phyloP scores from a whole-genome alignment of 129 eudicot species.

The Flaveria trinervia region DNA sequence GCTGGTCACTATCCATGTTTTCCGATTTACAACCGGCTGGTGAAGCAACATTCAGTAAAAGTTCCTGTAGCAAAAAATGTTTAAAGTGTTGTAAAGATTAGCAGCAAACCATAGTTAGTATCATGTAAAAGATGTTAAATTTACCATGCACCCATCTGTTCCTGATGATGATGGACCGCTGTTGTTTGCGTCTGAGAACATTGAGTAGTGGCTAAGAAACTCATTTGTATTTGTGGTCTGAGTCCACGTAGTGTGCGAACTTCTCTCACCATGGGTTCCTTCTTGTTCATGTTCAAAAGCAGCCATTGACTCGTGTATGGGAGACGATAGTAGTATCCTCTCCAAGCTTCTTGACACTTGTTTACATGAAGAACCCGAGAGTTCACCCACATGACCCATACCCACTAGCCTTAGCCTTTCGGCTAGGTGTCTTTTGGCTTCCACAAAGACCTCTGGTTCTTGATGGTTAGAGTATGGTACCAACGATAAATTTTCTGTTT shows the following conservation, averaged over 20 bases:
- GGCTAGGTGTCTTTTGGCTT: conserved; percentile 69
- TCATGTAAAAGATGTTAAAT: neutral
- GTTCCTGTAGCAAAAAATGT: conserved; percentile 41
- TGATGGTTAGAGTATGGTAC: conserved; percentile 29
- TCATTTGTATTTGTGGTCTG: too few species aligned
- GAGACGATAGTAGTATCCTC: conserved; percentile 47
- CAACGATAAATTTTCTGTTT: conserved; percentile 20
- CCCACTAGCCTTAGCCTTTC: conserved; percentile 45
- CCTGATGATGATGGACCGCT: neutral
- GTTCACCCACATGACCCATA: conserved; percentile 22
- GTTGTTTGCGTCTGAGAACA: neutral
- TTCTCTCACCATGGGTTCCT: conserved; percentile 18
- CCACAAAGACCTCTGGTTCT: conserved; percentile 48
- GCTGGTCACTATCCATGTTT: conserved; percentile 34
- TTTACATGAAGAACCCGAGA: conserved; percentile 24
- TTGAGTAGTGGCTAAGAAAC: too few species aligned
- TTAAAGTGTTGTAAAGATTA: neutral
- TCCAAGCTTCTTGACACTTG: conserved; percentile 47
- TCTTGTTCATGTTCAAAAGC: conserved; percentile 29
- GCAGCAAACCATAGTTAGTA: neutral
- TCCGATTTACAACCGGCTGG: conserved; percentile 32
- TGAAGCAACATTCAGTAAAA: conserved; percentile 35
- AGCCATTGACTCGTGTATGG: conserved; percentile 39
- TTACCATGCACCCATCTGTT: conserved; percentile 29
- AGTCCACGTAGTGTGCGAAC: conserved; percentile 8